Base-by-base conservation (phyloP, 208 protist genomes). In the Acanthamoeba triangularis region DNA sequence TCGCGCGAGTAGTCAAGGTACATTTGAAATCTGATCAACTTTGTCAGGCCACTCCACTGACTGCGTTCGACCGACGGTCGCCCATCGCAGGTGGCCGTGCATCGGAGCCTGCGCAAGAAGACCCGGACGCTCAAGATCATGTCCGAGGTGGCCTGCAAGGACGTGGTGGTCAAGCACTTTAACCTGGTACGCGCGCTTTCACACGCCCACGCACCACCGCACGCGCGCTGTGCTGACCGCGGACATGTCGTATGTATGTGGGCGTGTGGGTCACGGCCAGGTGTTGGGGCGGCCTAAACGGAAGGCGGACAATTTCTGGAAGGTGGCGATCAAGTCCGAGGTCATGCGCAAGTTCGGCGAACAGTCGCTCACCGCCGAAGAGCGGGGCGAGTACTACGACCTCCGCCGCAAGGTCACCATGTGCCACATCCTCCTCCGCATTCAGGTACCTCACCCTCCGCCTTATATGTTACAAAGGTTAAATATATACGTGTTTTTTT, bases 71-170 rank as follows among this genome's bases (percentile, higher is more conserved):
- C n/a, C n/a, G n/a, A n/a, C n/a, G n/a, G n/a, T n/a, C n/a, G 28
- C 28, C 0, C n/a, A n/a, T 44, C n/a, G 69, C 69, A 80, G 69
- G 69, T 87, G 14, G 78, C 61, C 20, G 18, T 91, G 52, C n/a
- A 91, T 33, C 25, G 85, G 61, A 65, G 61, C 28, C 44, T 91
- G 25, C 49, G 85, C 4, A 44, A 72, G 85, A 91, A 65, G 25
- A 52, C 85, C 25, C 13, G 44, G 18, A 63, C 49, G 37, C 61
- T 72, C 59, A 91, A 91, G 44, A 72, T 52, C 59, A 67, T 91
- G 61, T 91, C 85, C 61, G 85, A 91, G 85, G 85, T 91, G n/a
- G 61, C 61, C 14, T 91, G 85, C 56, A 91, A 91, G 61, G 85
- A 65, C 25, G 85, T 72, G 4, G 61, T 91, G 18, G 44, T 72